Conservation (phyloP, 1,284 basidiomycete species). For the Schizopora paradoxa region DNA sequence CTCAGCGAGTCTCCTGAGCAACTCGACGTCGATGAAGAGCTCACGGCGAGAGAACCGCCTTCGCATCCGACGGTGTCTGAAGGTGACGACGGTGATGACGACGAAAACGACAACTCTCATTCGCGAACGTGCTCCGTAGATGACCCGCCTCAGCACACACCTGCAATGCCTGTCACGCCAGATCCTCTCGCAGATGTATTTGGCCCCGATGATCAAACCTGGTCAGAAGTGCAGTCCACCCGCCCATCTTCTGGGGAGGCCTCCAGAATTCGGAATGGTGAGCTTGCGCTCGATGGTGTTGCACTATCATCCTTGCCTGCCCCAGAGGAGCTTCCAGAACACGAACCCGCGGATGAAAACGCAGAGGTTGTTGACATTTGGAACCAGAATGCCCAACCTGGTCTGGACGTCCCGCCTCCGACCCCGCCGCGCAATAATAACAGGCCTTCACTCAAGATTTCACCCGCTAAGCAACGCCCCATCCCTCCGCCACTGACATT, state of each 20-base stretch:
- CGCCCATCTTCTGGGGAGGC: too few relatives aligned
- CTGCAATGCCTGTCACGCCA: slow-evolving; percentile 5
- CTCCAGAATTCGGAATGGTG: slow-evolving; percentile 17
- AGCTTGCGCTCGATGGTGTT: slow-evolving; percentile 48
- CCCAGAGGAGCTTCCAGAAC: slow-evolving; percentile 27
- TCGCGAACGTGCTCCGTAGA: too few relatives aligned
- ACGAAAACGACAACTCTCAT: too few relatives aligned
- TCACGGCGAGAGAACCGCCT: slow-evolving; percentile 16
- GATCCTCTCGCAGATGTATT: slow-evolving; percentile 46
- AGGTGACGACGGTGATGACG: slow-evolving; percentile 4
- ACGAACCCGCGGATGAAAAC: slow-evolving; percentile 29
- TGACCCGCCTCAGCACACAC: too few relatives aligned
- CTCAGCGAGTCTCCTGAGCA: slow-evolving; percentile 31
- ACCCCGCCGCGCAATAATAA: background rate
- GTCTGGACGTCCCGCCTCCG: slow-evolving; percentile 1
- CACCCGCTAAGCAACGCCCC: too few relatives aligned
- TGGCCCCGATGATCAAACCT: slow-evolving; percentile 56
- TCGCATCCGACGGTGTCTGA: background rate
- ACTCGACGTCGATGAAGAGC: slow-evolving; percentile 17
- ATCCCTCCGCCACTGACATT: slow-evolving; percentile 13
- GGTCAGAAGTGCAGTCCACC: slow-evolving; percentile 54
- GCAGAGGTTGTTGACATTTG: slow-evolving; percentile 36
- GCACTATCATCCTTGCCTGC: slow-evolving; percentile 39
- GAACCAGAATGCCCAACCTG: slow-evolving; percentile 11
- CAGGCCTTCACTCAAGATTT: too few relatives aligned